phyloP scores from a whole-genome alignment of 306 rosid genomes.

The Vigna reflexopilosa region DNA sequence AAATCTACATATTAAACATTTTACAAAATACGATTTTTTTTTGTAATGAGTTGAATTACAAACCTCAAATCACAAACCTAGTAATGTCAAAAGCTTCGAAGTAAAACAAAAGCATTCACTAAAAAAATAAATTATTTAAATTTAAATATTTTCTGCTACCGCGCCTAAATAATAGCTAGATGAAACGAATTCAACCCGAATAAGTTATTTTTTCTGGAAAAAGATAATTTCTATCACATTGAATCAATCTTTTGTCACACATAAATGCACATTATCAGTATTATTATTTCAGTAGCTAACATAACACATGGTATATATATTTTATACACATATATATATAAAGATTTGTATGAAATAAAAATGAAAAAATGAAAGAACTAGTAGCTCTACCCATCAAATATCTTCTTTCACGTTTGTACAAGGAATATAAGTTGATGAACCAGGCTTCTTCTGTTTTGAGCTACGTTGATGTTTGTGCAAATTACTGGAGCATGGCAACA shows the following conservation, averaged over 20 bases:
- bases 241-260: too few species aligned
- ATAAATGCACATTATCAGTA: neutral
- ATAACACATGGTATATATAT: neutral
- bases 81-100: neutral
- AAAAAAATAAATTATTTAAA: neutral
- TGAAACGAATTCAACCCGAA: constrained; percentile 25
- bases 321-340: neutral
- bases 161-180: neutral
- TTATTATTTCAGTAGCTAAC: neutral
- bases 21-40: too few species aligned
- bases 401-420: constrained; percentile 49
- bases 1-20: too few species aligned
- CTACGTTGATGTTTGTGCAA: constrained; percentile 46
- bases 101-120: neutral
- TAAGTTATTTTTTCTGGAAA: neutral
- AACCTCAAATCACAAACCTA: neutral
- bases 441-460: constrained; percentile 49
- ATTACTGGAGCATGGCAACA: constrained; percentile 51
- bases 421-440: constrained; percentile 44
- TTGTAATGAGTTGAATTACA: neutral
- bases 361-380: constrained; percentile 44
- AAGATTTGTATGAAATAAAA: neutral
- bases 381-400: constrained; percentile 9
- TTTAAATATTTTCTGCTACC: neutral
- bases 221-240: neutral